These are phyloP conservation scores for Elsinoe necatrix DNA, from an alignment of 2,329 filamentous ascomycete species.

Conservation along the genomic window DNA sequence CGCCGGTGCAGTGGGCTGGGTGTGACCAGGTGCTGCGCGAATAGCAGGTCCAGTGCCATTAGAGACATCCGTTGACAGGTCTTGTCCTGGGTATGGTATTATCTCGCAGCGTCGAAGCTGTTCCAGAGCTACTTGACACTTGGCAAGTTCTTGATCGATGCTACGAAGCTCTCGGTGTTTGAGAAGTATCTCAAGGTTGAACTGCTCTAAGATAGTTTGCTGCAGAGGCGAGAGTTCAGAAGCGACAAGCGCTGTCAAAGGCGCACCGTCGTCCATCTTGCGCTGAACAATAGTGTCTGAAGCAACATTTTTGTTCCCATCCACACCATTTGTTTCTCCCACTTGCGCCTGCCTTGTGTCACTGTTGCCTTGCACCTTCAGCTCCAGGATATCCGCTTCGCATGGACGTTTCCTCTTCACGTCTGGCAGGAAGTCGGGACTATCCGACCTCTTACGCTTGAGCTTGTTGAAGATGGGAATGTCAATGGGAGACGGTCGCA, in stretches of 20 bases:
- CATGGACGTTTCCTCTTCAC: conserved; percentile 22
- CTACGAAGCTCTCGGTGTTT: conserved; percentile 92
- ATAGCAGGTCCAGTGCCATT: conserved; percentile 66
- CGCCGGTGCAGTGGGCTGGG: conserved; percentile 66
- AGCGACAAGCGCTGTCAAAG: conserved; percentile 5
- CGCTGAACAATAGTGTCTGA: background rate
- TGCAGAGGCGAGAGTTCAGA: conserved; percentile 44
- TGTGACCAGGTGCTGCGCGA: conserved; percentile 51
- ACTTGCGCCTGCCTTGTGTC: background rate
- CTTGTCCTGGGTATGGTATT: conserved; percentile 74
- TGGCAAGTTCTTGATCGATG: conserved; percentile 92
- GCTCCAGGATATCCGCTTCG: conserved; percentile 5
- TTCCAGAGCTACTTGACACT: conserved; percentile 87
- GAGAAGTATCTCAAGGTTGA: conserved; percentile 82
- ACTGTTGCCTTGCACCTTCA: conserved; percentile 4
- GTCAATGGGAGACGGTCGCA: conserved; percentile 38
- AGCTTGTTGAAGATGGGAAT: conserved; percentile 43
- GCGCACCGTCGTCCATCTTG: conserved; percentile 15
- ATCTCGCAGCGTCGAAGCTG: conserved; percentile 87
- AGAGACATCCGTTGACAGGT: conserved; percentile 60
- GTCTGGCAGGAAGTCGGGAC: conserved; percentile 31
- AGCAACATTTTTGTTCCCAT: background rate
- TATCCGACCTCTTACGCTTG: conserved; percentile 52
- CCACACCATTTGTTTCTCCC: background rate
- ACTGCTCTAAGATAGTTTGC: conserved; percentile 73